Evolutionary conservation across 495 filamentous ascomycete species (phyloP).

Genomic region (Trichoderma parareesei): DNA sequence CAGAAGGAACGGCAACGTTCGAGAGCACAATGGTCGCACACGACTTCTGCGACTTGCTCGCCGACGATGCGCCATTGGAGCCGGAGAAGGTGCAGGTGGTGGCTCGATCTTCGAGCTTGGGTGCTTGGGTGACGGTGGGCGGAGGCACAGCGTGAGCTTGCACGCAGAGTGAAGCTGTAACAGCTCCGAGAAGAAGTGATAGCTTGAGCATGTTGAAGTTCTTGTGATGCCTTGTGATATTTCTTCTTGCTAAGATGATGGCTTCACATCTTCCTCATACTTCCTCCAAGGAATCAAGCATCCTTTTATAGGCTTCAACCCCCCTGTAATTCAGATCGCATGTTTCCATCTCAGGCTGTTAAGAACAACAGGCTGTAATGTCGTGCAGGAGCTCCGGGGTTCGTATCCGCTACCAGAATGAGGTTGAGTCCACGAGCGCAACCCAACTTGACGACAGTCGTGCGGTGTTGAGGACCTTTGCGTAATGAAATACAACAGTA

Average conservation of each 20-base stretch:
- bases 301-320: background rate
- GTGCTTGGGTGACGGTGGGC: background rate
- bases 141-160: background rate
- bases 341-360: background rate
- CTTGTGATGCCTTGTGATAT: background rate
- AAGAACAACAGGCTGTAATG: background rate
- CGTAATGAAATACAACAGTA: background rate
- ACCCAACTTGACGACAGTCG: background rate
- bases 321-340: background rate
- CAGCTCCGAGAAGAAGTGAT: background rate
- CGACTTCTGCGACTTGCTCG: slow-evolving; percentile 29
- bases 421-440: background rate
- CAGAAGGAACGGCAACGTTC: slow-evolving; percentile 38
- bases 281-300: background rate
- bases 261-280: background rate
- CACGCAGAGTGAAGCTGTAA: background rate
- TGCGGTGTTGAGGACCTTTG: background rate
- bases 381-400: background rate
- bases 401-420: background rate
- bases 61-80: slow-evolving; percentile 26
- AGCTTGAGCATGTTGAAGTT: background rate
- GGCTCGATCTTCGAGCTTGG: background rate
- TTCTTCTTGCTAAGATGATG: background rate
- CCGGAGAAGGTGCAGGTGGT: slow-evolving; percentile 32
- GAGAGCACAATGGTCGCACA: slow-evolving; percentile 39